Evolutionary conservation across 2,329 filamentous ascomycete species (phyloP), one percentile per base, ranked within the genome.

Genomic region (Rhynchosporium graminicola): DNA sequence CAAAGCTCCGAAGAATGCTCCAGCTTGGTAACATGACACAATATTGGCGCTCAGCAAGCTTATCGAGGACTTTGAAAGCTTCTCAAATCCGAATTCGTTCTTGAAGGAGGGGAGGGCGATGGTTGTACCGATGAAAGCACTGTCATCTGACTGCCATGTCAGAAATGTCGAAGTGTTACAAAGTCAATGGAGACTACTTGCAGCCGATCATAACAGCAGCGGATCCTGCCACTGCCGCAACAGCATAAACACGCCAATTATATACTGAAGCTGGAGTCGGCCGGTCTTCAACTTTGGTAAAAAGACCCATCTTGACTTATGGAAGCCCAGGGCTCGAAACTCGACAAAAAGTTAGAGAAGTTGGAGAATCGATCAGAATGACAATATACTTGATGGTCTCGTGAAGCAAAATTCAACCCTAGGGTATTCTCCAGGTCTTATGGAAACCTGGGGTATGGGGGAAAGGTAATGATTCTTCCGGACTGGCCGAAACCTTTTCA

Each of bases 1-100:
- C 46, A 92, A 77, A n/a, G 87, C 85, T 57, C 91, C 91, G 69
- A 94, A 93, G 78, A 95, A 93, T 63, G 90, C 90, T 63, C 90
- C 90, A 9, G 90, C 91, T 76, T 94, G 91, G 77, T 91, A 93
- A 59, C 89, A 84, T 31, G 88, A 92, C 57, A 92, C 90, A 65
- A 93, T 92, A 74, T 93, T 94, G 70, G 87, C 80, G 71, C 86
- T 87, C 54, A 89, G 78, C 3, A 89, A 76, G 36, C 86, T 82
- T 31, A 86, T 77, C n/a, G 83, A 72, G 3, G 70, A 60, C 0
- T 73, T 59, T 2, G 63, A 4, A 73, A 75, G 76, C 87, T 83
- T 60, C 2, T 74, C 77, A 69, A 92, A 87, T 13, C 78, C 70
- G 74, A 94, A 94, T 72, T 93, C 90, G 1, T 79, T 71, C 50